Base-by-base conservation (phyloP, 441 rosid species). In the Hura crepitans region DNA sequence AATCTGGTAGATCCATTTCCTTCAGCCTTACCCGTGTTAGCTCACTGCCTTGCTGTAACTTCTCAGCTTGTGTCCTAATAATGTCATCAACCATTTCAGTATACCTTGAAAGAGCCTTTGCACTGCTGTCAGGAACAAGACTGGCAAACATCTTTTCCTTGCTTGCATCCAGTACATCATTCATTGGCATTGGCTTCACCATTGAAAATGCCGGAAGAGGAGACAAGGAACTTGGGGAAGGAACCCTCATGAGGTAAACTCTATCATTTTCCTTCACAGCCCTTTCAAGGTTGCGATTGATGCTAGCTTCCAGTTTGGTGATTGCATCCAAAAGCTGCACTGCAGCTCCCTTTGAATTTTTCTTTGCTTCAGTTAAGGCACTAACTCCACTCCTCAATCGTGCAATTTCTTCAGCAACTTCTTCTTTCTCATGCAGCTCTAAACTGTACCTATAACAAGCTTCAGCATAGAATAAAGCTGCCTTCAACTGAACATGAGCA, bases 1-100 rank as follows among this genome's bases (percentile, higher is more conserved):
- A 88, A 59, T 94, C 98, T 11, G 98, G 97, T 55, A 94, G 83
- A 76, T 91, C 97, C 98, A 94, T 94, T 84, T 94, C 98, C 84
- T 83, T 91, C 63, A 94, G 95, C 83, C 92, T 90, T 68, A 94
- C 96, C 63, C 98, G 83, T 75, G 98, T 75, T 47, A 93, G 83
- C 75, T 93, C 97, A 63, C 98, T 93, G 56, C 92, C 97, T 84
- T 91, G 93, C 81, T 93, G 98, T 81, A 93, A 80, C 79, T 85
- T 89, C 84, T 93, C 97, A 47, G 98, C 97, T 79, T 89, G 93
- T 50, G 85, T 86, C 81, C 98, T 87, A 73, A 90, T 93, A 39
- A 91, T 81, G 70, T 93, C 93, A 73, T 93, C 98, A 54, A 90
- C 91, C 97, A 94, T 94, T 83, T 93, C 97, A 70, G 98, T 91